Base-by-base conservation (phyloP, 768 basidiomycete genomes). In the Candolleomyces aberdarensis region DNA sequence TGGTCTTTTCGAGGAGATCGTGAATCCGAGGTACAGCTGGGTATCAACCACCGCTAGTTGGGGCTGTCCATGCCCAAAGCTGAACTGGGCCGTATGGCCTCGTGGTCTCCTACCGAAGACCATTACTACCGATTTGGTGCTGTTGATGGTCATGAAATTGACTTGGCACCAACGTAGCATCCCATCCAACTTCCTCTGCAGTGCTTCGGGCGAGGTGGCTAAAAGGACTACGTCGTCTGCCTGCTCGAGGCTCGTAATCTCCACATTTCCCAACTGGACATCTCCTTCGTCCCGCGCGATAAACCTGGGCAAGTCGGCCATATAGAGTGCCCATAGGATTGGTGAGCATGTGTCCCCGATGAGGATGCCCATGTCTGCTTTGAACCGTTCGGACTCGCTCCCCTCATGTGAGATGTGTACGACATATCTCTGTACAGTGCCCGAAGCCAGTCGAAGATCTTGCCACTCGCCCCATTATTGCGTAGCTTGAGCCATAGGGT, bases 401-500 rank as follows among this genome's bases (percentile, higher is more conserved):
- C 57, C 60, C 5, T 56, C 64, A 40, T 64, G 64, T 36, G 56
- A 60, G 5, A 68, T 26, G 63, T 52, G 57, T 69, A 72, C 1
- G 39, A 6, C 67, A 72, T 70, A 1, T 63, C 58, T 5, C 41
- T 46, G 48, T 72, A 72, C 22, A 72, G 49, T 57, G 60, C 67
- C 5, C 65, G 57, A 3, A 72, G 59, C 69, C 70, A 71, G 59
- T 74, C 71, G 63, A 72, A 72, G 26, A 71, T 36, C 3, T 59
- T 64, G 0, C 72, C 71, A 1, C 64, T 51, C 0, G 66, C 67
- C 2, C 75, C 73, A 29, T 49, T 11, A 36, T 2, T 36, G n/a
- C 40, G 41, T 2, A 75, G 63, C 51, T 75, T 75, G 1, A 66
- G 20, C 74, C 74, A 75, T 0, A 75, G 64, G 0, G 71, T 69